Evolutionary conservation across 768 basidiomycete species (phyloP).

Genomic region (Mycena haematopus): DNA sequence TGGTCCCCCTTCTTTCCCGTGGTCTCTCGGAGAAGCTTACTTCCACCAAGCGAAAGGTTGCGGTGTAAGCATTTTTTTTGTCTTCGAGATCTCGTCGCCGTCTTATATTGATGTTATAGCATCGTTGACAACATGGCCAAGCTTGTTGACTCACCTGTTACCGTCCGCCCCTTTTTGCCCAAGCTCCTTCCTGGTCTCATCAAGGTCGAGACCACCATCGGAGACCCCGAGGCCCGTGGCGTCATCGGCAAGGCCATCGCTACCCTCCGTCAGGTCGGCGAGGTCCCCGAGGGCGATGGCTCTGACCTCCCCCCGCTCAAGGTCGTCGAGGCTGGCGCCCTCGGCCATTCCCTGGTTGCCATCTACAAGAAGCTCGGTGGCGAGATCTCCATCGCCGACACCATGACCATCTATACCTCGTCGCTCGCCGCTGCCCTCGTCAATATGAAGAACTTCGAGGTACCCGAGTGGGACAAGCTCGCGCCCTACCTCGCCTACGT

Average conservation of each 20-base stretch:
- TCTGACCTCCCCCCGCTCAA: slow-evolving; percentile 90
- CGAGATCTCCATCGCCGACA: slow-evolving; percentile 62
- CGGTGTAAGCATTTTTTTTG: slow-evolving; percentile 68
- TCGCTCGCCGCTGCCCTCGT: slow-evolving; percentile 85
- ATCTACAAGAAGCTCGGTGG: slow-evolving; percentile 88
- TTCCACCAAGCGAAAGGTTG: slow-evolving; percentile 96
- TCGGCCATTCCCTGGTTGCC: slow-evolving; percentile 68
- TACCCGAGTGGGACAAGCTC: slow-evolving; percentile 85
- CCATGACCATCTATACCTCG: slow-evolving; percentile 72
- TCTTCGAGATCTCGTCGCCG: slow-evolving; percentile 24
- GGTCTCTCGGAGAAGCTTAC: slow-evolving; percentile 95
- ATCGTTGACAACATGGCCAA: slow-evolving; percentile 99
- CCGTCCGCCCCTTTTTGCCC: slow-evolving; percentile 96
- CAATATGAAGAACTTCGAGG: slow-evolving; percentile 91
- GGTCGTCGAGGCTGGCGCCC: slow-evolving; percentile 70
- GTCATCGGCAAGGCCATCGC: slow-evolving; percentile 91
- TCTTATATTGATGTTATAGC: slow-evolving; percentile 47
- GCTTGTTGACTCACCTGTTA: slow-evolving; percentile 93
- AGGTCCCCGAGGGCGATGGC: slow-evolving; percentile 90
- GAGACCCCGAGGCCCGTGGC: slow-evolving; percentile 97
- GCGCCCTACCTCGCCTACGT: slow-evolving; percentile 78
- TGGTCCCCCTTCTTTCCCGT: slow-evolving; percentile 95
- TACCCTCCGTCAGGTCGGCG: slow-evolving; percentile 94
- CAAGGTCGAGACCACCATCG: slow-evolving; percentile 94
- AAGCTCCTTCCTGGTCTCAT: slow-evolving; percentile 94